Percentiles rank a stretch among this genome's conserved stretches.
These are phyloP conservation scores for Eremochloa ophiuroides DNA, from an alignment of 176 grass and related monocot genomes.

Conservation along the genomic window DNA sequence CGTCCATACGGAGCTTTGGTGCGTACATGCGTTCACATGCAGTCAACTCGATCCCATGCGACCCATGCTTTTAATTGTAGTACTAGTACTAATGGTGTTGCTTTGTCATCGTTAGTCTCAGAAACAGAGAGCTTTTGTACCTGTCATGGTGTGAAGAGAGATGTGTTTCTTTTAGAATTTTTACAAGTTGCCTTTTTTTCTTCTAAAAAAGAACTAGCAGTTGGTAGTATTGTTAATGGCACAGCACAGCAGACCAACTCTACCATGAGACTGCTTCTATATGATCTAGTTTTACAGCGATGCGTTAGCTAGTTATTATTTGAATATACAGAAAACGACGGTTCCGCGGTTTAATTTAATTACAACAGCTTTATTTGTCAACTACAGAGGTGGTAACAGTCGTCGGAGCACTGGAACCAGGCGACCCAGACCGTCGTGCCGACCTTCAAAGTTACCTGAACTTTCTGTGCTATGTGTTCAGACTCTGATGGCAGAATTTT, in stretches of 20 bases:
- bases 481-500: neutral
- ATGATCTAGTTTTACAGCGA: neutral
- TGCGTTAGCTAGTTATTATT: neutral
- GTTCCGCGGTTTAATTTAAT: neutral
- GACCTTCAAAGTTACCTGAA: neutral
- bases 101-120: neutral
- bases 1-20: constrained; percentile 10
- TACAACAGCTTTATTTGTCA: neutral
- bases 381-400: neutral
- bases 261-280: neutral
- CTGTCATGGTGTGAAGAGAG: constrained; percentile 6
- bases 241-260: neutral
- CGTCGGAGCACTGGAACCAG: neutral
- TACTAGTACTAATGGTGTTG: neutral
- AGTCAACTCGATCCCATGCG: neutral
- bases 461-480: neutral
- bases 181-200: neutral
- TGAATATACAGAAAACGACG: neutral
- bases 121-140: neutral
- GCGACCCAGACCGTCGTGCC: neutral
- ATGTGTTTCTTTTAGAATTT: too few relatives aligned
- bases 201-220: too few relatives aligned
- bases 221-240: too few relatives aligned
- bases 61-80: constrained; percentile 19
- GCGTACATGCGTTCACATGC: neutral